Evolutionary conservation across 139 green algal species (phyloP).

Genomic region (Chlamydomonas applanata): DNA sequence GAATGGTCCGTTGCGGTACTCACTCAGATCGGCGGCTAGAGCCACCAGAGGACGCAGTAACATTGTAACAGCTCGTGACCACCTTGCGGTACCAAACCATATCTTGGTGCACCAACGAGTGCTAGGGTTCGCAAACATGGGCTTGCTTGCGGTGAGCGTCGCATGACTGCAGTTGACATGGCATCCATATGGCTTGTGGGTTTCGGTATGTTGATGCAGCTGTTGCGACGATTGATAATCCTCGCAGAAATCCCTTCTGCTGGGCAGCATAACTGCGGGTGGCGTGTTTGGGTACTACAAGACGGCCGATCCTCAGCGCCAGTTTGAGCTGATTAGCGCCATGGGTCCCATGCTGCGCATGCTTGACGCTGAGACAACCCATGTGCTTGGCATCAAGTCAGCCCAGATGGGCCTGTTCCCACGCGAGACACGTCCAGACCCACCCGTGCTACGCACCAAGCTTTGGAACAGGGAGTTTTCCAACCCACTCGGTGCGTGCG

Average conservation of each 20-base stretch:
- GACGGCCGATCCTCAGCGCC: constrained; percentile 20
- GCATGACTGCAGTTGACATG: no score
- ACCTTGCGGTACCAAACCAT: no score
- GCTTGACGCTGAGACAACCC: constrained; percentile 78
- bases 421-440: constrained; percentile 65
- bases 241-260: no score
- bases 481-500: constrained; percentile 83
- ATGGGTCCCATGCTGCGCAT: constrained; percentile 61
- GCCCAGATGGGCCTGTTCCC: constrained; percentile 68
- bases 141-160: no score
- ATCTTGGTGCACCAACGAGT: no score
- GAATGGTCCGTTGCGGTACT: no score
- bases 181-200: no score
- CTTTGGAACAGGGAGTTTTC: constrained; percentile 76
- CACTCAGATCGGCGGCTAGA: no score
- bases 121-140: no score
- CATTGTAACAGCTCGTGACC: no score
- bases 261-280: background rate
- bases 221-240: no score
- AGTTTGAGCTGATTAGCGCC: constrained; percentile 47
- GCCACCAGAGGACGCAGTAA: no score
- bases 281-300: constrained; percentile 33
- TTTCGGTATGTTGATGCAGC: background rate
- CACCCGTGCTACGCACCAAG: constrained; percentile 52
- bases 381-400: constrained; percentile 71